Base-by-base conservation (phyloP, 306 rosid genomes). In the Vigna radiata region DNA sequence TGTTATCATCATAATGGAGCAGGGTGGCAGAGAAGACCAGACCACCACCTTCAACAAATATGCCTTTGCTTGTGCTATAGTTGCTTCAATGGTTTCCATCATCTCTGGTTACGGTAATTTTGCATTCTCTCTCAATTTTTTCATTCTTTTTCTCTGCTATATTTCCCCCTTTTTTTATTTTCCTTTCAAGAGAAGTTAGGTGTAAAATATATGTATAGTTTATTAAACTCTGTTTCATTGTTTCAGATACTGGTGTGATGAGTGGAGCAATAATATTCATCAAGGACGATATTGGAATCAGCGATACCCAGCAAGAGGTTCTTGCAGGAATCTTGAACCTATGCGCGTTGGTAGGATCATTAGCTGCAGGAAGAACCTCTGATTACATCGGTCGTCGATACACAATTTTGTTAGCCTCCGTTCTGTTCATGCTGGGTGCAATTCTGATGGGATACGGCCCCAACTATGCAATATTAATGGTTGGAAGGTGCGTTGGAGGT, bases 191-290 rank as follows among this genome's bases (percentile, higher is more conserved):
- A 46, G 16, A 46, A 12, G 50, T 12, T 46, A 46, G n/a, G 50
- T 46, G 50, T 46, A 13, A 2, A 41, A 41, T 8, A 36, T 1
- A 7, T 36, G 8, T 36, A 6, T 36, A 8, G 13, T 39, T 9
- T 8, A 2, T 9, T 8, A 2, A 64, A 37, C 17, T 10, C 0
- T 1, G 7, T 14, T 8, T 61, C 19, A 19, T 47, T 72, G 39
- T 33, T 84, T 55, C 81, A 92, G 97, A 92, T 48, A 90, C 96
- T 0, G 98, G 97, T 19, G 98, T 95, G 2, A 95, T 95, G 98
- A 90, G 97, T 80, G 98, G 97, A 54, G 98, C 98, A 8, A 77
- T 90, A 90, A 41, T 92, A 65, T 95, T 90, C 86, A 95, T 95
- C 37, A 79, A 95, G 72, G 98, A 95, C 0, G 98, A 92, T 12